These are phyloP conservation scores for Wickerhamomyces pijperi DNA, from an alignment of 805 yeast genomes.

Conservation along the genomic window DNA sequence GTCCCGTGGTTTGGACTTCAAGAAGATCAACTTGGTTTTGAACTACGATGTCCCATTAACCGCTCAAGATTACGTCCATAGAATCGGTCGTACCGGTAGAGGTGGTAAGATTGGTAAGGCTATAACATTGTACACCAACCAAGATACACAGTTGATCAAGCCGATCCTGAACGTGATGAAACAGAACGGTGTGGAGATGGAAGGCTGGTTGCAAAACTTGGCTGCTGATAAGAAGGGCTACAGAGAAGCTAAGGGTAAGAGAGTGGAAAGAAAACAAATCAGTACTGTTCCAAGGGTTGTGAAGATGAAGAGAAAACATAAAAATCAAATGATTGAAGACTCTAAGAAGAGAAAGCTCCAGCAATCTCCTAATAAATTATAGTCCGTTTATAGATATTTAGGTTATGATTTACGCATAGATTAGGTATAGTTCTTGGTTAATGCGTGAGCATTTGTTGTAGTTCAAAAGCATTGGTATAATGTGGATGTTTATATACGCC, in stretches of 20 bases:
- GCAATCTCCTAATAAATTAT: slow-evolving; percentile 1
- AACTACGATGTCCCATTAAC: slow-evolving; percentile 94
- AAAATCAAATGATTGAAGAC: slow-evolving; percentile 63
- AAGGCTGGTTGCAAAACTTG: slow-evolving; percentile 73
- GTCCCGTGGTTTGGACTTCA: slow-evolving; percentile 94
- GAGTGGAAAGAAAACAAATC: slow-evolving; percentile 58
- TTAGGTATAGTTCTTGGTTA: too few relatives aligned
- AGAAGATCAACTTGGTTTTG: slow-evolving; percentile 87
- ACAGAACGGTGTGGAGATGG: slow-evolving; percentile 70
- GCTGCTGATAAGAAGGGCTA: slow-evolving; percentile 57
- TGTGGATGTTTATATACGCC: too few relatives aligned
- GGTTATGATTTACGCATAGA: too few relatives aligned
- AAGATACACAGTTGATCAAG: slow-evolving; percentile 64
- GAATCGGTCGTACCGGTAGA: slow-evolving; percentile 98
- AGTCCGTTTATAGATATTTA: too few relatives aligned
- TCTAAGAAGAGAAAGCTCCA: slow-evolving; percentile 44
- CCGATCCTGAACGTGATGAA: slow-evolving; percentile 91
- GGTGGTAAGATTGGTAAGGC: slow-evolving; percentile 84
- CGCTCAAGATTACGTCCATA: slow-evolving; percentile 91
- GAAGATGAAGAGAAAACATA: slow-evolving; percentile 51
- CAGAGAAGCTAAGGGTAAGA: slow-evolving; percentile 43
- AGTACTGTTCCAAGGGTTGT: slow-evolving; percentile 74
- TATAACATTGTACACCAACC: slow-evolving; percentile 86
- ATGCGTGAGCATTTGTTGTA: too few relatives aligned
- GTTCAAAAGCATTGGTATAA: too few relatives aligned